phyloP scores from a whole-genome alignment of 2,329 filamentous ascomycete genomes.

The Alternaria sp. region DNA sequence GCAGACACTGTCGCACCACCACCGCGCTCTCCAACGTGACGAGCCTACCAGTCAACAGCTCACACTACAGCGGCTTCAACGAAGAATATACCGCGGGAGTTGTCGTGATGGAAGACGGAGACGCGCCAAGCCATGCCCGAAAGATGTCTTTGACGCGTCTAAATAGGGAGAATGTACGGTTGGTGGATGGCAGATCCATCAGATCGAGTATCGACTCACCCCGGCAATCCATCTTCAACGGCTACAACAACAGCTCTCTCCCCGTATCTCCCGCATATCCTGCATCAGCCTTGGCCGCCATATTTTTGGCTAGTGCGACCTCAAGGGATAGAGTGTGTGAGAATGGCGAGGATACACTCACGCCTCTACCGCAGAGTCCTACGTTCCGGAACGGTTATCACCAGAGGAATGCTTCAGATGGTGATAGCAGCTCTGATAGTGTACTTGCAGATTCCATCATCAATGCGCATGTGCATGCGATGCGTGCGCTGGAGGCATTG shows the following conservation, averaged over 20 bases:
- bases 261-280: conserved; percentile 4
- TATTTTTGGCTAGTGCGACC: neutral
- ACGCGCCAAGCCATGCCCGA: conserved; percentile 26
- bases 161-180: conserved; percentile 26
- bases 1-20: conserved; percentile 20
- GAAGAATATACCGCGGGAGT: neutral
- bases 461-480: conserved; percentile 40
- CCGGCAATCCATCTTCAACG: conserved; percentile 25
- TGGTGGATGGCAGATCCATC: conserved; percentile 35
- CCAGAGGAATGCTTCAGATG: conserved; percentile 16
- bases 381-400: conserved; percentile 12
- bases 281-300: neutral
- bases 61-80: neutral
- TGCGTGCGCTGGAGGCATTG: conserved; percentile 38
- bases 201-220: conserved; percentile 29
- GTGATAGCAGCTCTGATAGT: conserved; percentile 20
- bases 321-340: neutral
- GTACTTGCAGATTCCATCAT: conserved; percentile 39
- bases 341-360: neutral
- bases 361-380: neutral
- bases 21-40: conserved; percentile 27
- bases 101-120: neutral
- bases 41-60: conserved; percentile 16
- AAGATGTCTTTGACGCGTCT: conserved; percentile 36
- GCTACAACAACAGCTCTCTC: conserved; percentile 11